Percentiles rank a stretch among this genome's conserved stretches.
Conservation (phyloP, 768 basidiomycete genomes). For the Boletus vinaceobasis region DNA sequence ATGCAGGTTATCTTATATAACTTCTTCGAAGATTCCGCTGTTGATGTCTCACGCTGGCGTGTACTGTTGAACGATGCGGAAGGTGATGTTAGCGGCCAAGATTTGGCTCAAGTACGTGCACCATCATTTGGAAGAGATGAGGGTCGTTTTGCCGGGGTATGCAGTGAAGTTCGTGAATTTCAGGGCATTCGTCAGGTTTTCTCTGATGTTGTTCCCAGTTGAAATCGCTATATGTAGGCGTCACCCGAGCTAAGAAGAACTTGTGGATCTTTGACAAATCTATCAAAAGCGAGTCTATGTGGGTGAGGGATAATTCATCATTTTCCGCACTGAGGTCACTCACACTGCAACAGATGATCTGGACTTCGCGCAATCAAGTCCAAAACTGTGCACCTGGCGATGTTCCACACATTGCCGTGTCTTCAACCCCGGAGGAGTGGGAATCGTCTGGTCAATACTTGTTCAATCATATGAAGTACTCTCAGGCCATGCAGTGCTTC, state of each 20-base stretch:
- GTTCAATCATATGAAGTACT: conserved; percentile 40
- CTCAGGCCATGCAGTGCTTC: conserved; percentile 54
- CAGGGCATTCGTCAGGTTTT: background rate
- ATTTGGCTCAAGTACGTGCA: conserved; percentile 23
- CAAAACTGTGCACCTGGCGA: conserved; percentile 48
- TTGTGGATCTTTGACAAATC: conserved; percentile 70
- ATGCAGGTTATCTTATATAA: conserved; percentile 67
- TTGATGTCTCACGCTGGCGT: conserved; percentile 55
- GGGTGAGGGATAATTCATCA: conserved; percentile 31
- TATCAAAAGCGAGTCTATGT: conserved; percentile 52
- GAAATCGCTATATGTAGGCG: conserved; percentile 67
- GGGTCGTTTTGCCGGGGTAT: conserved; percentile 50
- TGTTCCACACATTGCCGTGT: conserved; percentile 51
- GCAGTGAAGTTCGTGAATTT: conserved; percentile 47
- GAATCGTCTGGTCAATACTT: conserved; percentile 36
- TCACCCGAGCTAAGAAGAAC: conserved; percentile 66
- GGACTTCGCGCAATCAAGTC: conserved; percentile 45
- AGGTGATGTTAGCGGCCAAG: conserved; percentile 12
- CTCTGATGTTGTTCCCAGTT: conserved; percentile 37
- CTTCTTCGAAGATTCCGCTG: conserved; percentile 65
- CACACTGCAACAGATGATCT: conserved; percentile 40
- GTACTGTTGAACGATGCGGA: conserved; percentile 46
- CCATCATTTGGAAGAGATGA: conserved; percentile 47
- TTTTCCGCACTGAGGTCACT: background rate
- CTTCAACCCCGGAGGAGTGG: conserved; percentile 51